Base-by-base conservation (phyloP, 148 eudicot genomes). In the Linanthus parryae region DNA sequence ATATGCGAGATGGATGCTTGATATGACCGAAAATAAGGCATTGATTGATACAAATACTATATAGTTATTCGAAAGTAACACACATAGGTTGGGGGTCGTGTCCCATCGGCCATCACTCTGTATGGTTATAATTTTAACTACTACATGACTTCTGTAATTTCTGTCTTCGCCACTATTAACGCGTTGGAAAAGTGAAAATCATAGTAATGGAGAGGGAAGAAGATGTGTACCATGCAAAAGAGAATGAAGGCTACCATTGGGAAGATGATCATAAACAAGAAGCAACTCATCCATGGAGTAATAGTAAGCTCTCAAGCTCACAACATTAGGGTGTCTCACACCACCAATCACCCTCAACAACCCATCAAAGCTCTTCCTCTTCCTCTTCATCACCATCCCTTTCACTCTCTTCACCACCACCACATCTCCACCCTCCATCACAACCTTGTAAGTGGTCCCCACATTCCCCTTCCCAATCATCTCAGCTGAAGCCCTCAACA, bases 171-270 rank as follows among this genome's bases (percentile, higher is more conserved):
- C n/a, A n/a, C n/a, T n/a, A n/a, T n/a, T n/a, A n/a, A n/a, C n/a
- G n/a, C n/a, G n/a, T n/a, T n/a, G n/a, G n/a, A n/a, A n/a, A n/a
- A n/a, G n/a, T n/a, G 24, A 42, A 42, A 42, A 18, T 18, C 13
- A 42, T 5, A 37, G 14, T 7, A 18, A 42, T 2, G 4, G 24
- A 19, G 9, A 13, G 14, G 4, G 27, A 20, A 38, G 25, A 20
- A 47, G 49, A 41, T 21, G n/a, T n/a, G n/a, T n/a, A 64, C 68
- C 68, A 39, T 64, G 68, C 43, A 64, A 49, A 21, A 64, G 62
- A 30, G 36, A 44, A 16, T 48, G 44, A 14, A 64, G 57, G 50
- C 68, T 64, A 12, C 68, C 68, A 64, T 56, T 56, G 26, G 51
- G 56, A 7, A 56, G 41, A 20, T 27, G 57, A 48, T 64, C 68